phyloP scores from a whole-genome alignment of 2,329 filamentous ascomycete species.

The Colletotrichum echinochloae region DNA sequence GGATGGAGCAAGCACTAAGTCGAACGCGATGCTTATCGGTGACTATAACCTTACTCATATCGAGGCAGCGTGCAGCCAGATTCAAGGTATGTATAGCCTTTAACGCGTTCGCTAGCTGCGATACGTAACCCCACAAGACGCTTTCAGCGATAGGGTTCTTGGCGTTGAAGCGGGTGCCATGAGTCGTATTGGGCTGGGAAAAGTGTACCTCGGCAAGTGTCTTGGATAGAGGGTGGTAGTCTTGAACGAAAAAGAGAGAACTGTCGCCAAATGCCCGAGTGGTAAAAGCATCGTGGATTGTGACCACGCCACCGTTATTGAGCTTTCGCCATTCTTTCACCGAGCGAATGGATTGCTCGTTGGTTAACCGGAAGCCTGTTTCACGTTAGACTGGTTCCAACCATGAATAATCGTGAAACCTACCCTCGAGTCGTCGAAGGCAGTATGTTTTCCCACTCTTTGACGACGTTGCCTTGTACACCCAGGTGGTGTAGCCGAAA shows the following conservation, averaged over 20 bases:
- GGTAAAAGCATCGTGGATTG: slow-evolving; percentile 92
- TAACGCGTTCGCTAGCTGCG: slow-evolving; percentile 89
- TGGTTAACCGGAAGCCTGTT: slow-evolving; percentile 84
- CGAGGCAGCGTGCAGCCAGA: slow-evolving; percentile 87
- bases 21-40: slow-evolving; percentile 92
- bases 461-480: slow-evolving; percentile 92
- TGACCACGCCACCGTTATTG: slow-evolving; percentile 83
- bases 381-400: slow-evolving; percentile 41
- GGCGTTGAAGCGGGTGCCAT: slow-evolving; percentile 58
- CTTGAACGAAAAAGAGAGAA: slow-evolving; percentile 92
- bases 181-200: slow-evolving; percentile 49
- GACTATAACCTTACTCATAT: slow-evolving; percentile 87
- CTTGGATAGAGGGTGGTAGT: slow-evolving; percentile 92
- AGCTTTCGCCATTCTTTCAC: slow-evolving; percentile 93
- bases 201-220: slow-evolving; percentile 89
- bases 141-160: slow-evolving; percentile 73
- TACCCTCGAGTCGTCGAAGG: slow-evolving; percentile 85
- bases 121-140: slow-evolving; percentile 90
- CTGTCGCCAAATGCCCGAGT: slow-evolving; percentile 93
- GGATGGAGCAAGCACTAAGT: slow-evolving; percentile 86
- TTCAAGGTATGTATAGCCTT: slow-evolving; percentile 85
- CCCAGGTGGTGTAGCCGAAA: slow-evolving; percentile 92
- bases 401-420: slow-evolving; percentile 23
- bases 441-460: slow-evolving; percentile 93
- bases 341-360: slow-evolving; percentile 86